These are phyloP conservation scores for Melampsora abietis-canadensis DNA, from an alignment of 1,284 basidiomycete species.

Conservation along the genomic window DNA sequence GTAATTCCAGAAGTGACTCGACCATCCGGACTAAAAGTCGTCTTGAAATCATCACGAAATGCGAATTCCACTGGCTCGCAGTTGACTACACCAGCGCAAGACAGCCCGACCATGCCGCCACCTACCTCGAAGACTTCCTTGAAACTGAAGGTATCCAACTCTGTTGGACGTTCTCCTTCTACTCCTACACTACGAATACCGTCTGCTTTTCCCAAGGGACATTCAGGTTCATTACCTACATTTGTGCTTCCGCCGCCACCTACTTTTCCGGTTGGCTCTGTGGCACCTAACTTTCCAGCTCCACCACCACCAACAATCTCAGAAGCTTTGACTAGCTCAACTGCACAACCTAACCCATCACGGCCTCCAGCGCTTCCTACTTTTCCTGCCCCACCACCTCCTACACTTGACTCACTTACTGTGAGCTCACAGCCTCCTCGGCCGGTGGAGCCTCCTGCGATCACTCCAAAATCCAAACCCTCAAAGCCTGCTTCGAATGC, in stretches of 20 bases:
- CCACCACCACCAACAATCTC: slow-evolving; percentile 17
- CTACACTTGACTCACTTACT: background rate
- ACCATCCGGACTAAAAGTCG: slow-evolving; percentile 31
- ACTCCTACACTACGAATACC: background rate
- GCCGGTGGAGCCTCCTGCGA: background rate
- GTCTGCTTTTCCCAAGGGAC: background rate
- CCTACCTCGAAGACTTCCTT: slow-evolving; percentile 16
- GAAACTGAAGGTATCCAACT: slow-evolving; percentile 24
- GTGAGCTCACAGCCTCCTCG: background rate
- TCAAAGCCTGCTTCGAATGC: background rate
- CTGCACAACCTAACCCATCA: slow-evolving; percentile 1
- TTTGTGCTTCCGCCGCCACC: slow-evolving; percentile 14
- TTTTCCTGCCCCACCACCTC: slow-evolving; percentile 29
- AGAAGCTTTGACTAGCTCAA: background rate
- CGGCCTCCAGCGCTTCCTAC: background rate
- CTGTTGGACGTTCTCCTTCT: slow-evolving; percentile 7
- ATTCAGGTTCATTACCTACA: slow-evolving; percentile 6
- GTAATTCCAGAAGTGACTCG: slow-evolving; percentile 26
- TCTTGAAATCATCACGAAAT: slow-evolving; percentile 17
- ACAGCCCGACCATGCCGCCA: slow-evolving; percentile 9
- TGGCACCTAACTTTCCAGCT: slow-evolving; percentile 12
- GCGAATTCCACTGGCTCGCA: background rate
- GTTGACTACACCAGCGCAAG: background rate
- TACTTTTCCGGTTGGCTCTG: background rate
- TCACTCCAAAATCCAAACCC: background rate